Evolutionary conservation across 148 eudicot species (phyloP).

Genomic region (Heliosperma pusillum): DNA sequence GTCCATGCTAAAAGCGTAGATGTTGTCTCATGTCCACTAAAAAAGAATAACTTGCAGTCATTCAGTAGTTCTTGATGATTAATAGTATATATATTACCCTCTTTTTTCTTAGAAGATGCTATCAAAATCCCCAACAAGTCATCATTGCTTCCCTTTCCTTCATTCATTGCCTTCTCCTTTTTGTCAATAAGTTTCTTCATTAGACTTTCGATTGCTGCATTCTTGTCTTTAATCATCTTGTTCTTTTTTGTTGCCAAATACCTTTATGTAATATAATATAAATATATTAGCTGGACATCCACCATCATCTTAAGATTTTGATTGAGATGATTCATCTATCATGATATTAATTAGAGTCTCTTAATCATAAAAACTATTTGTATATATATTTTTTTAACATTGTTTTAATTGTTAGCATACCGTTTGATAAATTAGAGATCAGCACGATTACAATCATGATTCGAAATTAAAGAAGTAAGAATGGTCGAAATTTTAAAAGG

Average conservation of each 20-base stretch:
- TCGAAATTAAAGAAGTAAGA: too few species aligned
- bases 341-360: too few species aligned
- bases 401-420: too few species aligned
- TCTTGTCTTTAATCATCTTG: slow-evolving; percentile 12
- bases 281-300: too few species aligned
- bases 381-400: too few species aligned
- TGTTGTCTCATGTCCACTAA: slow-evolving; percentile 20
- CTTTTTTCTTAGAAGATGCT: slow-evolving; percentile 13
- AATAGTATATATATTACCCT: slow-evolving; percentile 1
- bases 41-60: slow-evolving; percentile 22
- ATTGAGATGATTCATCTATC: too few species aligned
- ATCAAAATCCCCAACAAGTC: slow-evolving; percentile 26
- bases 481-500: too few species aligned
- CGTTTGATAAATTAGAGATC: too few species aligned
- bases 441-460: too few species aligned
- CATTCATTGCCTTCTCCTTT: slow-evolving; percentile 20
- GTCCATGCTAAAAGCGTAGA: slow-evolving; percentile 22
- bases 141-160: slow-evolving; percentile 14
- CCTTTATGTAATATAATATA: too few species aligned
- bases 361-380: too few species aligned
- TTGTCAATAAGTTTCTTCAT: slow-evolving; percentile 16
- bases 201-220: slow-evolving; percentile 5
- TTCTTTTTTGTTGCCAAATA: slow-evolving; percentile 25
- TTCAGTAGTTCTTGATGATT: slow-evolving; percentile 14
- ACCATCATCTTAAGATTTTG: too few species aligned